Percentiles rank a stretch among this genome's conserved stretches.
Conservation (phyloP, 148 eudicot genomes). For the Fagopyrum homotropicum region DNA sequence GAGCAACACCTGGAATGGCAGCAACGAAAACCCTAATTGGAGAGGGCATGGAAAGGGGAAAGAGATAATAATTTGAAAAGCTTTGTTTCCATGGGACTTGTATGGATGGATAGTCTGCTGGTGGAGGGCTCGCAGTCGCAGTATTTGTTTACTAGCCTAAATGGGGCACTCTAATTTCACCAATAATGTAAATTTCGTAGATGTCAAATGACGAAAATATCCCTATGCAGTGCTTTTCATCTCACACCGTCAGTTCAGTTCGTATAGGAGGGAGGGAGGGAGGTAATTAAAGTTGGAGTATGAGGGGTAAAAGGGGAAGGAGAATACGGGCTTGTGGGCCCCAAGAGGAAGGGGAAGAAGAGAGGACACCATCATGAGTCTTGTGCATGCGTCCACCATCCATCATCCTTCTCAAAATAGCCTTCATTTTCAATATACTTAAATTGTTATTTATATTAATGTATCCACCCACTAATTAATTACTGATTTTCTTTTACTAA, state of each 20-base stretch:
- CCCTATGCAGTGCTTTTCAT: not conserved
- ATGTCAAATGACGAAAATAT: not conserved
- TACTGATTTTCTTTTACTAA: no score
- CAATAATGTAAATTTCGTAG: not conserved
- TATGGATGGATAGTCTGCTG: not conserved
- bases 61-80: not conserved
- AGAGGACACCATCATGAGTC: conserved; percentile 34
- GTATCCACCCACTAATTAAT: no score
- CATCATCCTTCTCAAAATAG: not conserved
- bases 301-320: not conserved
- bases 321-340: not conserved
- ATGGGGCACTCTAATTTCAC: not conserved
- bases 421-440: not conserved
- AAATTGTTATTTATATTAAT: no score
- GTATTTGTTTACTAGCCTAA: not conserved
- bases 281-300: not conserved
- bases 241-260: not conserved
- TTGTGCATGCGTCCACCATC: conserved; percentile 32
- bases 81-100: not conserved
- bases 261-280: not conserved
- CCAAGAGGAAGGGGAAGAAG: not conserved
- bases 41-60: conserved; percentile 1
- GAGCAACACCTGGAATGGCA: not conserved
- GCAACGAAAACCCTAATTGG: conserved; percentile 7
- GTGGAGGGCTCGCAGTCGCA: no score